A percentile compares a stretch with the other conserved stretches of the same genome.
These are phyloP conservation scores for Fonsecaea nubica DNA, from an alignment of 2,329 filamentous ascomycete species.

Conservation along the genomic window DNA sequence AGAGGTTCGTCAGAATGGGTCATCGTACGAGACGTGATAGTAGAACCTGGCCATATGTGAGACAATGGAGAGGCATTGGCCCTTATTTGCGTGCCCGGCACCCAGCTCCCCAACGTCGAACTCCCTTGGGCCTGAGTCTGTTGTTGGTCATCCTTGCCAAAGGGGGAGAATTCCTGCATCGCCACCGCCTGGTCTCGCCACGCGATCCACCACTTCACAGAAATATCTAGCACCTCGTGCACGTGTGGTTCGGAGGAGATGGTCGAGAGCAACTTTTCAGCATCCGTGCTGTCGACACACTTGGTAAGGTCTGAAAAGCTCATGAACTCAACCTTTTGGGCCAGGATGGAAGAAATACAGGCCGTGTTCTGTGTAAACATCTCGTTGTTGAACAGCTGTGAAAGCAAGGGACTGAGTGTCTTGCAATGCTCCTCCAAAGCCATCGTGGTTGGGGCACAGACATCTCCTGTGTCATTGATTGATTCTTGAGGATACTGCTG, in stretches of 20 bases:
- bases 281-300: conserved; percentile 15
- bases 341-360: conserved; percentile 18
- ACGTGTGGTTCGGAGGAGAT: conserved; percentile 36
- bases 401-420: conserved; percentile 34
- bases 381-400: conserved; percentile 38
- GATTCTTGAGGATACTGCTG: background rate
- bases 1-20: conserved; percentile 1
- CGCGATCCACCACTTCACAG: conserved; percentile 38
- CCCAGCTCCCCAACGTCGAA: background rate
- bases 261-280: conserved; percentile 35
- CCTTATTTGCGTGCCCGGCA: background rate
- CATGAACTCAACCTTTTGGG: conserved; percentile 24
- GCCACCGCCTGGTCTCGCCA: conserved; percentile 38
- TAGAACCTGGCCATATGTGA: background rate
- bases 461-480: background rate
- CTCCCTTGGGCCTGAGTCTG: background rate
- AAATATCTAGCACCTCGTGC: conserved; percentile 35
- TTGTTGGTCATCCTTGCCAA: background rate
- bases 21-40: background rate
- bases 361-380: conserved; percentile 15
- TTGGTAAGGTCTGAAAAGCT: conserved; percentile 21
- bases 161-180: conserved; percentile 30
- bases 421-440: conserved; percentile 19
- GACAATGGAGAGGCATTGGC: background rate
- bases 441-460: background rate